A percentile compares a stretch with the other conserved stretches of the same genome.
Evolutionary conservation across 805 yeast genomes (phyloP).

Genomic region (Teunomyces kruisii): DNA sequence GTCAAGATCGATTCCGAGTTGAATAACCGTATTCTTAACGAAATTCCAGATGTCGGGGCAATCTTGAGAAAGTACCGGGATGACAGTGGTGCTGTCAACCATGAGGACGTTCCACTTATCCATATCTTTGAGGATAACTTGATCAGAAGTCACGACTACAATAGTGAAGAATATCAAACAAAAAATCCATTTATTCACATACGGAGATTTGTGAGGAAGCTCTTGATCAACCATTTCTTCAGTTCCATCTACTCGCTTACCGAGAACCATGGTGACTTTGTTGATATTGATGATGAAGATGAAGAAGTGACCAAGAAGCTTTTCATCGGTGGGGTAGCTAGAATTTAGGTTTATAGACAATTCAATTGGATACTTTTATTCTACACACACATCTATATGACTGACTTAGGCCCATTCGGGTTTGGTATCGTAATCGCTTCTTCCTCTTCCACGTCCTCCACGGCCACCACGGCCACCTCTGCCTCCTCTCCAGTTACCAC

Average conservation of each 20-base stretch:
- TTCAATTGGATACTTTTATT: background rate
- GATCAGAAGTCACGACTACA: constrained; percentile 23
- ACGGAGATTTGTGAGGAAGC: constrained; percentile 15
- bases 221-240: constrained; percentile 24
- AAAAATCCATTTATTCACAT: constrained; percentile 15
- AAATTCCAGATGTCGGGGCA: constrained; percentile 17
- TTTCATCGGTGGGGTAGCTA: constrained; percentile 26
- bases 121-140: constrained; percentile 32
- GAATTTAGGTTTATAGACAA: constrained; percentile 14
- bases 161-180: constrained; percentile 12
- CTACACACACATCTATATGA: background rate
- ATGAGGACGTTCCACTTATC: constrained; percentile 18
- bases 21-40: constrained; percentile 17
- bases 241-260: constrained; percentile 24
- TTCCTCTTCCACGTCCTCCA: constrained; percentile 29
- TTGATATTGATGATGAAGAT: constrained; percentile 18
- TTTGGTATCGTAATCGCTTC: constrained; percentile 16
- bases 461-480: constrained; percentile 40
- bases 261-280: constrained; percentile 16
- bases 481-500: constrained; percentile 24
- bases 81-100: background rate
- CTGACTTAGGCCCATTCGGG: constrained; percentile 17
- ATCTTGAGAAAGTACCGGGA: constrained; percentile 10
- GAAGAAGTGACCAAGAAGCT: constrained; percentile 23
- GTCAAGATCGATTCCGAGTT: constrained; percentile 20